Base-by-base conservation (phyloP, 1,284 basidiomycete genomes). In the Apiotrichum veenhuisii region DNA sequence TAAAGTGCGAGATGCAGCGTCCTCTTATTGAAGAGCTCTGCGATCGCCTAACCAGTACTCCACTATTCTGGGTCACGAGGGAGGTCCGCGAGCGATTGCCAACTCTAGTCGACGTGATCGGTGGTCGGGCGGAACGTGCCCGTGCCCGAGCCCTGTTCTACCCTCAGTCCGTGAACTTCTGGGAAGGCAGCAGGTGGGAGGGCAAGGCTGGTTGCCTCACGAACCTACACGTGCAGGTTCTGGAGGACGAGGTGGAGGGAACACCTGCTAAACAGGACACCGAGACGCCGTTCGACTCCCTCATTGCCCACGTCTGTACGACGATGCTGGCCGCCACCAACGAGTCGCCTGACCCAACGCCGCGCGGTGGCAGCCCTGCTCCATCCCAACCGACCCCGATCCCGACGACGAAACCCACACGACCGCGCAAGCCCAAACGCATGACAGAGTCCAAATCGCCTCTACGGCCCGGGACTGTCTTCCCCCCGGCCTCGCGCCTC, bases 11-110 rank as follows among this genome's bases (percentile, higher is more conserved):
- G 54, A 64, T 66, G 51, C 52, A 61, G 27, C 72, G 68, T 44
- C 72, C 73, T 5, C 54, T 75, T 14, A 64, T 73, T 7, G 53
- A 58, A n/a, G 72, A 75, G 54, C 59, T 75, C 40, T 56, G 63
- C 33, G 62, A 63, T 27, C 64, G 69, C 11, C 53, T 75, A 11
- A 22, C 30, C 11, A 30, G 27, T 14, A 17, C 22, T 7, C 14
- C 45, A 14, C 64, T 66, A n/a, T 73, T 73, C 58, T 75, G 71
- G 69, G 67, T 69, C 25, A 74, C 72, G 18, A 51, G 62, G 20
- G 72, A 75, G 47, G 73, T 74, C 27, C 61, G 62, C 48, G 63
- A 58, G 1, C 54, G 70, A 20, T 56, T 73, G 26, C 73, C 73
- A 20, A 55, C 47, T 2, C 68, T 75, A 7, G 63, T 71, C 1